Percentiles rank a stretch among this genome's conserved stretches.
phyloP scores from a whole-genome alignment of 2,329 filamentous ascomycete species.

The Boeremia lycopersici region DNA sequence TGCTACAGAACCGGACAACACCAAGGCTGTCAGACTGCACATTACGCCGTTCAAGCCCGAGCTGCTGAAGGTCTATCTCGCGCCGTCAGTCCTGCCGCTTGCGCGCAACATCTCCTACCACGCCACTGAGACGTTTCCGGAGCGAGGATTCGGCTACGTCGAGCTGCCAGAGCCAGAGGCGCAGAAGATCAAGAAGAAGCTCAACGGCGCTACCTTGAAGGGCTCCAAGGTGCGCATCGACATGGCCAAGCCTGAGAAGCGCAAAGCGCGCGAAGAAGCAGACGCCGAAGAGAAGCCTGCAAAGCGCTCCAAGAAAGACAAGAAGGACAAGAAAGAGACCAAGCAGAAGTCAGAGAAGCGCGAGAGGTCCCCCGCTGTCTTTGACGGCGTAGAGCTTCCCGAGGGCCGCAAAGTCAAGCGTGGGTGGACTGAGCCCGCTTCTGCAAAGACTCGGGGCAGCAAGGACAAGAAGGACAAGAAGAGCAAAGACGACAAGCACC shows the following conservation, averaged over 20 bases:
- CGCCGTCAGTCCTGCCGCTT: conserved; percentile 66
- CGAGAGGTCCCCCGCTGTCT: conserved; percentile 56
- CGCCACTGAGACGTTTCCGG: conserved; percentile 82
- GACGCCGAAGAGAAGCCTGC: conserved; percentile 54
- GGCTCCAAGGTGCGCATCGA: conserved; percentile 86
- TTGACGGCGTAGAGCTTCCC: conserved; percentile 74
- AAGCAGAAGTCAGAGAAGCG: conserved; percentile 31
- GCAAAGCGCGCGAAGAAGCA: conserved; percentile 46
- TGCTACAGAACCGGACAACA: conserved; percentile 26
- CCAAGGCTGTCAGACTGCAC: conserved; percentile 67
- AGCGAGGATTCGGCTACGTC: conserved; percentile 87
- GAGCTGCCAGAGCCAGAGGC: conserved; percentile 82
- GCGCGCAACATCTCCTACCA: conserved; percentile 90
- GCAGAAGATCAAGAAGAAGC: conserved; percentile 87
- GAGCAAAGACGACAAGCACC: conserved; percentile 63
- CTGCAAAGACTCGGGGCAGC: conserved; percentile 50
- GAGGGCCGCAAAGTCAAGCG: conserved; percentile 81
- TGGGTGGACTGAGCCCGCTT: conserved; percentile 78
- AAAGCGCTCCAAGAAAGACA: conserved; percentile 53
- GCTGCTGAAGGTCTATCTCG: conserved; percentile 74
- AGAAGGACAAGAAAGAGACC: conserved; percentile 44
- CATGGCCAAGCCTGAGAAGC: conserved; percentile 72
- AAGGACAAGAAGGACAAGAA: conserved; percentile 60
- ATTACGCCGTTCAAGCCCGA: conserved; percentile 83
- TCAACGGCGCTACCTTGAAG: conserved; percentile 84